These are phyloP conservation scores for Neolentinus lepideus DNA, from an alignment of 1,284 basidiomycete genomes.

Conservation along the genomic window DNA sequence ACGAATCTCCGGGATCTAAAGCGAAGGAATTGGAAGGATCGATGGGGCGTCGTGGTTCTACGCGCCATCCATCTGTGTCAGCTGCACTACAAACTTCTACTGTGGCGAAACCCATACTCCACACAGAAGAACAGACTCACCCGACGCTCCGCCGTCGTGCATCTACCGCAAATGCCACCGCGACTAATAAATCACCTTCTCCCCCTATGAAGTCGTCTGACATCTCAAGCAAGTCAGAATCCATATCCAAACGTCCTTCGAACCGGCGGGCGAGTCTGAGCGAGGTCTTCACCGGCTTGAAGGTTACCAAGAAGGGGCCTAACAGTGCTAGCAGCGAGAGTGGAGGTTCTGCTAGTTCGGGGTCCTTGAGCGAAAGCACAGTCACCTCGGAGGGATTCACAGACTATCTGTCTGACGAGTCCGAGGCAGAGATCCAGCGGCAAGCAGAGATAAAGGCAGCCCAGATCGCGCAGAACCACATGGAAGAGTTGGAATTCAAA, in stretches of 20 bases:
- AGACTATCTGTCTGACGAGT: conserved; percentile 79
- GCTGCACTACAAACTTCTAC: conserved; percentile 27
- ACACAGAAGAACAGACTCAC: conserved; percentile 13
- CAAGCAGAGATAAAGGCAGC: conserved; percentile 74
- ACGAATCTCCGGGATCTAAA: conserved; percentile 52
- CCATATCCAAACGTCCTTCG: conserved; percentile 10
- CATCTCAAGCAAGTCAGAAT: conserved; percentile 10
- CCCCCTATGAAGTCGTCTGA: conserved; percentile 7
- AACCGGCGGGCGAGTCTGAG: conserved; percentile 20
- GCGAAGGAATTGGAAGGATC: conserved; percentile 45
- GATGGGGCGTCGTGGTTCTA: conserved; percentile 35
- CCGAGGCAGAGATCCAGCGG: conserved; percentile 73
- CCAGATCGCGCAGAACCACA: conserved; percentile 65
- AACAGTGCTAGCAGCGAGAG: conserved; percentile 54
- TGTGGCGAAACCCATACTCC: conserved; percentile 13
- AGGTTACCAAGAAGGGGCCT: conserved; percentile 31
- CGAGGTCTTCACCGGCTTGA: conserved; percentile 31
- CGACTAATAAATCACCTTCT: conserved; percentile 8
- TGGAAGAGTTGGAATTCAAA: conserved; percentile 73
- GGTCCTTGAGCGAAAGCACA: conserved; percentile 59
- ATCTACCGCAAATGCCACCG: conserved; percentile 14
- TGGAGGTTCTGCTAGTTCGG: conserved; percentile 36
- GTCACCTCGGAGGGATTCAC: conserved; percentile 79
- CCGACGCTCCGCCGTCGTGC: conserved; percentile 20
- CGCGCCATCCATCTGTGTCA: conserved; percentile 42